Conservation (phyloP, 306 rosid species). For the Oemleria cerasiformis region DNA sequence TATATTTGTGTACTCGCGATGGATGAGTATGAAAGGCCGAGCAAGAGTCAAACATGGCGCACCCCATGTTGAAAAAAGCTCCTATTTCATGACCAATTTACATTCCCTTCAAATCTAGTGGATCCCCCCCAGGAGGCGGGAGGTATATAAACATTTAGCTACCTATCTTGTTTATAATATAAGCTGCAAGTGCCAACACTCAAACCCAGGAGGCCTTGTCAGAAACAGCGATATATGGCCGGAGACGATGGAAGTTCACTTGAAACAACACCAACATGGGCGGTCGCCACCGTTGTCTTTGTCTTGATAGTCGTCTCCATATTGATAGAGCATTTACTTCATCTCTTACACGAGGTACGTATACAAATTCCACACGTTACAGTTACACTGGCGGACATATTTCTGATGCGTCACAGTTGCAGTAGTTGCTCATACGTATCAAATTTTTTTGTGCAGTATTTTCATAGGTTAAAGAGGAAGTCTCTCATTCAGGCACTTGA, state of each 20-base stretch:
- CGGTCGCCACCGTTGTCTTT: constrained; percentile 53
- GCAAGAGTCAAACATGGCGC: constrained; percentile 17
- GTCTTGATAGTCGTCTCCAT: constrained; percentile 38
- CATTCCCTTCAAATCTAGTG: neutral
- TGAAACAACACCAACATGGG: constrained; percentile 61
- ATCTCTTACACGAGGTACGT: constrained; percentile 34
- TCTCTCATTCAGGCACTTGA: constrained; percentile 49
- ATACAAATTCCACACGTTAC: no score
- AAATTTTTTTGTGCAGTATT: constrained; percentile 29
- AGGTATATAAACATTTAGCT: neutral
- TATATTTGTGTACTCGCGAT: constrained; percentile 1
- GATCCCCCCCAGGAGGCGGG: neutral
- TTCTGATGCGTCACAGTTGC: no score
- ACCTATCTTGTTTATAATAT: no score
- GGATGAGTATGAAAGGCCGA: neutral
- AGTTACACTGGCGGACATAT: no score
- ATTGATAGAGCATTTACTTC: constrained; percentile 42
- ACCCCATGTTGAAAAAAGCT: constrained; percentile 4
- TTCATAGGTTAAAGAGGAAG: constrained; percentile 36
- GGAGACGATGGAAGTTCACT: constrained; percentile 29
- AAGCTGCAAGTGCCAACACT: no score
- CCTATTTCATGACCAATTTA: neutral
- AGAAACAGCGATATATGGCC: constrained; percentile 21
- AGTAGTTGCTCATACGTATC: neutral
- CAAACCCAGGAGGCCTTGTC: no score